Evolutionary conservation across 768 basidiomycete genomes (phyloP).

Genomic region (Plicaturopsis crispa): DNA sequence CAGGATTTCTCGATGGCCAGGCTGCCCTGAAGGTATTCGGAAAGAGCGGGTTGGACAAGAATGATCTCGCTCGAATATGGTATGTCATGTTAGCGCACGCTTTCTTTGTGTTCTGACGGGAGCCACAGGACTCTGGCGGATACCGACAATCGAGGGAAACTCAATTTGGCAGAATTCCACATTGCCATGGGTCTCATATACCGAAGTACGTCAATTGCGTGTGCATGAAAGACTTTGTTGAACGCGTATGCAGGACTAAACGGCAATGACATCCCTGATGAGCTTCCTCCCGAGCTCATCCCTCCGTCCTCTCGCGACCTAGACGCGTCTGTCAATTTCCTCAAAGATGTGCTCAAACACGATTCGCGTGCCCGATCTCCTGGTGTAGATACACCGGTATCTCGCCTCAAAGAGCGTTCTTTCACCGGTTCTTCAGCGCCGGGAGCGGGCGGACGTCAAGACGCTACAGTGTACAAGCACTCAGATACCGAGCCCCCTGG

Average conservation of each 20-base stretch:
- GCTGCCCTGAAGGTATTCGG: conserved; percentile 92
- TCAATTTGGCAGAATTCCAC: conserved; percentile 94
- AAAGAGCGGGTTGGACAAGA: conserved; percentile 80
- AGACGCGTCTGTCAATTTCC: conserved; percentile 79
- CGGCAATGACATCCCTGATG: conserved; percentile 83
- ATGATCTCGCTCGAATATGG: conserved; percentile 93
- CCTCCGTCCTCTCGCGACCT: conserved; percentile 91
- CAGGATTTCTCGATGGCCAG: conserved; percentile 81
- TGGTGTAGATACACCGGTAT: conserved; percentile 43
- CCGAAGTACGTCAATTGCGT: conserved; percentile 56
- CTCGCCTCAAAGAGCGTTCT: conserved; percentile 62
- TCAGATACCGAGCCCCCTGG: conserved; percentile 49
- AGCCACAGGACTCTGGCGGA: conserved; percentile 80
- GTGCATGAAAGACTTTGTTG: conserved; percentile 1
- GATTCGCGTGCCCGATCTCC: conserved; percentile 74
- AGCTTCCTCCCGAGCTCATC: conserved; percentile 81
- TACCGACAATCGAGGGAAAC: conserved; percentile 87
- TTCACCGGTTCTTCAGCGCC: conserved; percentile 50
- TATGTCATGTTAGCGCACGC: conserved; percentile 21
- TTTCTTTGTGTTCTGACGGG: background rate
- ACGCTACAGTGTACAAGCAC: conserved; percentile 92
- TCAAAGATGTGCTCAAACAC: conserved; percentile 82
- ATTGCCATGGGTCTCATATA: conserved; percentile 98
- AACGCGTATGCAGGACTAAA: conserved; percentile 60
- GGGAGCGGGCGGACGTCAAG: conserved; percentile 56